A percentile compares a stretch with the other conserved stretches of the same genome.
Conservation (phyloP, 345 rosid genomes). For the Turnera subulata region DNA sequence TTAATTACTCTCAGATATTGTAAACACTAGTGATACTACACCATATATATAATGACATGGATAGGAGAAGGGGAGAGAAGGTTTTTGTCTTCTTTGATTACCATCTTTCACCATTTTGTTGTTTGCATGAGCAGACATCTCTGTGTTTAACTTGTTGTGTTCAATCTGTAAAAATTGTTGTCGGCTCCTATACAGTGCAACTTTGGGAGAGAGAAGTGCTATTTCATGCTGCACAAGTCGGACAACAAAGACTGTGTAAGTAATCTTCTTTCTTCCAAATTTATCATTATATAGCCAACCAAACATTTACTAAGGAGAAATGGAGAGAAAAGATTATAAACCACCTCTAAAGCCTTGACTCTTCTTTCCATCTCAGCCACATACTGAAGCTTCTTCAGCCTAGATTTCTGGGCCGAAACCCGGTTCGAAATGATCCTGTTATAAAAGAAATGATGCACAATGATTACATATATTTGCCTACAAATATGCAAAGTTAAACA, state of each 20-base stretch:
- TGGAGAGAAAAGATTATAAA: not conserved
- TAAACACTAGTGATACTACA: too few species aligned
- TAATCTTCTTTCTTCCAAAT: too few species aligned
- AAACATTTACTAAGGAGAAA: not conserved
- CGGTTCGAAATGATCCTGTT: conserved; percentile 16
- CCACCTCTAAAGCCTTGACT: conserved; percentile 29
- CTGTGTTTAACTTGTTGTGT: conserved; percentile 1
- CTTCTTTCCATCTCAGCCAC: conserved; percentile 21
- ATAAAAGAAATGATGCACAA: not conserved
- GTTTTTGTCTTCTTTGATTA: not conserved
- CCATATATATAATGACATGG: too few species aligned
- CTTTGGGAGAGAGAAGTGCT: conserved; percentile 21
- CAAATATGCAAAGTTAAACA: not conserved
- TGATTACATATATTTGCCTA: not conserved
- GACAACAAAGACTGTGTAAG: not conserved
- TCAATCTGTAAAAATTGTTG: conserved; percentile 15
- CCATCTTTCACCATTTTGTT: conserved; percentile 9
- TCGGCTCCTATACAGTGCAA: conserved; percentile 6
- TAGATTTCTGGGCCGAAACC: conserved; percentile 18
- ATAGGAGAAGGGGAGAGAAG: not conserved
- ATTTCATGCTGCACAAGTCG: conserved; percentile 7
- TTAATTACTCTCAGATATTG: not conserved
- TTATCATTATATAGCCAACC: not conserved
- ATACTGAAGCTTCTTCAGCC: conserved; percentile 16
- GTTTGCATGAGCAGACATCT: conserved; percentile 2